A percentile compares a stretch with the other conserved stretches of the same genome.
Evolutionary conservation across 257 asterid species (phyloP).

Genomic region (Nicotiana sylvestris): DNA sequence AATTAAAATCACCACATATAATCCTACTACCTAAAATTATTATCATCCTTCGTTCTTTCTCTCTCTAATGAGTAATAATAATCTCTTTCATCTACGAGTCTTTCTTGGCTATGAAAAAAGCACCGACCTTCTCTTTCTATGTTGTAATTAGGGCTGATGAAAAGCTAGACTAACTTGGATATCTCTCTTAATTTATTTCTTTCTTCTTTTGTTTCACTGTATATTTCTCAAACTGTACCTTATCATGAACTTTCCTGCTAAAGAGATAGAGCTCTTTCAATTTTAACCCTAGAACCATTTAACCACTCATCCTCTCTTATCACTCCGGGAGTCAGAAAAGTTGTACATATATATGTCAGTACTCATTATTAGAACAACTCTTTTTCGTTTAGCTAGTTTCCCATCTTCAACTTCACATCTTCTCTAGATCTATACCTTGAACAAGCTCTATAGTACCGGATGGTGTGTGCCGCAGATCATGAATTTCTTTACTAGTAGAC

Average conservation of each 20-base stretch:
- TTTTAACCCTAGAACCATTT: not conserved
- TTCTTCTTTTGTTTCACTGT: not conserved
- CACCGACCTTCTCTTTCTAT: not conserved
- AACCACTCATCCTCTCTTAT: not conserved
- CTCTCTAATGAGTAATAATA: no score
- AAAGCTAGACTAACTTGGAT: not conserved
- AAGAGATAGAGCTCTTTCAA: not conserved
- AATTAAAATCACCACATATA: not conserved
- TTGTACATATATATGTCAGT: not conserved
- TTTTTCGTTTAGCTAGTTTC: not conserved
- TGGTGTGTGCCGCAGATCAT: constrained; percentile 11
- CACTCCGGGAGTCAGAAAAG: not conserved
- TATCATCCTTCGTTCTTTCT: no score
- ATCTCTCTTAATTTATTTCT: not conserved
- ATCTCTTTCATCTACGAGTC: constrained; percentile 2
- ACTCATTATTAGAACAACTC: not conserved
- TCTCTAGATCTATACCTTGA: constrained; percentile 31
- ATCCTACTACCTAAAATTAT: no score
- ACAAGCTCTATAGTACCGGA: not conserved
- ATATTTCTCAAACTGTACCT: not conserved
- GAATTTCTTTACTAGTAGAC: constrained; percentile 52
- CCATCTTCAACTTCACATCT: not conserved
- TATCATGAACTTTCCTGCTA: not conserved
- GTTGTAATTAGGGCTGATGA: not conserved
- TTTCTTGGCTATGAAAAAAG: constrained; percentile 13